Percentiles rank a stretch among this genome's conserved stretches.
These are phyloP conservation scores for Gliomastix tumulicola DNA, from an alignment of 2,329 filamentous ascomycete species.

Conservation along the genomic window DNA sequence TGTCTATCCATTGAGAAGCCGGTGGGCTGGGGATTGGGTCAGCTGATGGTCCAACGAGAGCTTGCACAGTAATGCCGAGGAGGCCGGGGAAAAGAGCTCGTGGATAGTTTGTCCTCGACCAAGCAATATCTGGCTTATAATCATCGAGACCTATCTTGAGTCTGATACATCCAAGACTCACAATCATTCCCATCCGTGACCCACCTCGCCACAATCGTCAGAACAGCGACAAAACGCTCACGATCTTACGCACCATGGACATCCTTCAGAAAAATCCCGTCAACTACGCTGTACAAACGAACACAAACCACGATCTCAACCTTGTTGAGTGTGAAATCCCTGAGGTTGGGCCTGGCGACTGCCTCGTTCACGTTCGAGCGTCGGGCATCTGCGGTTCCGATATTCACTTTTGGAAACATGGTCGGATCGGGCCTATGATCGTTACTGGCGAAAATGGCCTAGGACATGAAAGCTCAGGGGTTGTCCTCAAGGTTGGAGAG, in stretches of 20 bases:
- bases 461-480: conserved; percentile 57
- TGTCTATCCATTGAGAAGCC: no score
- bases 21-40: no score
- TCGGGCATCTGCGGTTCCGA: conserved; percentile 64
- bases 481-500: conserved; percentile 50
- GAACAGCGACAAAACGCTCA: no score
- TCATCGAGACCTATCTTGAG: no score
- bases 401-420: conserved; percentile 62
- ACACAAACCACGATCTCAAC: not conserved
- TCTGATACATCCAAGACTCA: no score
- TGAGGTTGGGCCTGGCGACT: conserved; percentile 35
- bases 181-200: no score
- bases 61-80: no score
- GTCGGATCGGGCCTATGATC: conserved; percentile 54
- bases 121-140: no score
- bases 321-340: not conserved
- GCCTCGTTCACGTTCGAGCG: conserved; percentile 53
- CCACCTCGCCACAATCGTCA: no score
- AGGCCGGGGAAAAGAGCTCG: no score
- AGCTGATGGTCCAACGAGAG: no score
- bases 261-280: not conserved
- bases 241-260: not conserved
- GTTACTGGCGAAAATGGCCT: conserved; percentile 59
- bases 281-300: not conserved
- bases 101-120: no score